A percentile compares a stretch with the other conserved stretches of the same genome.
These are phyloP conservation scores for Xylaria castorea DNA, from an alignment of 495 filamentous ascomycete genomes.

Conservation along the genomic window DNA sequence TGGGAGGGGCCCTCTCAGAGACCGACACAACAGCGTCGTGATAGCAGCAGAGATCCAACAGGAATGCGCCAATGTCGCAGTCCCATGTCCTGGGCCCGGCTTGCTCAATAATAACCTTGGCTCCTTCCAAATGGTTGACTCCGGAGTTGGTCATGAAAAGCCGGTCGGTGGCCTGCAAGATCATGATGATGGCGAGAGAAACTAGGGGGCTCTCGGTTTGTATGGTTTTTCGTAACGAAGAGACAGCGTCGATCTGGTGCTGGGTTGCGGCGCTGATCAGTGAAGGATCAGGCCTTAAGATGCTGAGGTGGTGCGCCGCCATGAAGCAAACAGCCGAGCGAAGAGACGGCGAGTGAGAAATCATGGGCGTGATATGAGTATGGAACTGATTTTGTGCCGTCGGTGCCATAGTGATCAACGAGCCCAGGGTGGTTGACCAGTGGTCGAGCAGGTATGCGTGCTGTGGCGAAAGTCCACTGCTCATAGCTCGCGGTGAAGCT, in stretches of 20 bases:
- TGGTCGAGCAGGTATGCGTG: constrained; percentile 38
- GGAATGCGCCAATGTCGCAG: constrained; percentile 32
- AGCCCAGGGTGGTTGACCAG: constrained; percentile 39
- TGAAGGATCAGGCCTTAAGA: constrained; percentile 33
- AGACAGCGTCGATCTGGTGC: constrained; percentile 33
- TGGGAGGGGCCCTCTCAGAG: constrained; percentile 32
- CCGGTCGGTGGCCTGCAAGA: constrained; percentile 39
- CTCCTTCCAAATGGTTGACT: constrained; percentile 40
- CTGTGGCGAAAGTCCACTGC: constrained; percentile 14
- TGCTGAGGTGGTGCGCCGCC: constrained; percentile 39
- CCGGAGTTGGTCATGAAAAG: constrained; percentile 40
- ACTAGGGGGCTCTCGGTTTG: constrained; percentile 31
- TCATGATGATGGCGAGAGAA: constrained; percentile 40
- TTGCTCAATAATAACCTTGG: constrained; percentile 37
- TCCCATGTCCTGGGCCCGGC: constrained; percentile 25
- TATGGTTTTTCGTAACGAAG: constrained; percentile 35
- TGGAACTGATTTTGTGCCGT: constrained; percentile 36
- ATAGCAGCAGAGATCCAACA: constrained; percentile 40
- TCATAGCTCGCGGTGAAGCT: constrained; percentile 16
- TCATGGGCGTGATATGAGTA: constrained; percentile 39
- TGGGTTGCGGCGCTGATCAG: constrained; percentile 35
- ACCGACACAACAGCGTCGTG: constrained; percentile 40
- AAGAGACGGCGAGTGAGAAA: constrained; percentile 35
- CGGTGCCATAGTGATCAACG: constrained; percentile 37
- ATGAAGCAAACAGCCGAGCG: constrained; percentile 38